A percentile compares a stretch with the other conserved stretches of the same genome.
Conservation (phyloP, 352 stramenopile species). For the Phytophthora parvispora region DNA sequence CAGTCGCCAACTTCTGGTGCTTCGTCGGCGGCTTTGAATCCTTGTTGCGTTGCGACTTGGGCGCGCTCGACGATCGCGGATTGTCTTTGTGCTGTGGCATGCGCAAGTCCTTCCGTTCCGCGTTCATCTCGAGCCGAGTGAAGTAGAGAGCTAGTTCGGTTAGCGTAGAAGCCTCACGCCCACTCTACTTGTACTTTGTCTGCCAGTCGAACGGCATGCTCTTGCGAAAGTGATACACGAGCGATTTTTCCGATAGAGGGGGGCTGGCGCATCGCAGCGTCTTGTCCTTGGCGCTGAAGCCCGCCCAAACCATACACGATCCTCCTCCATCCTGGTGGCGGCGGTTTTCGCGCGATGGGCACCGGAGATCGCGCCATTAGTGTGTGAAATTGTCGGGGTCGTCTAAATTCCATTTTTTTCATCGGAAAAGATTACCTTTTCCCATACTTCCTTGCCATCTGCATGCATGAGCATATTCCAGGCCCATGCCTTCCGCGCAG, state of each 20-base stretch:
- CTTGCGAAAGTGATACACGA: slow-evolving; percentile 6
- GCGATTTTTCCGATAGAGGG: slow-evolving; percentile 2
- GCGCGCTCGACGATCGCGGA: background rate
- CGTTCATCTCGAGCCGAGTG: slow-evolving; percentile 2
- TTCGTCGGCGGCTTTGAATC: background rate
- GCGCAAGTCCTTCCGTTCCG: background rate
- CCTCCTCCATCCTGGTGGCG: too few species aligned
- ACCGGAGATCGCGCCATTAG: background rate
- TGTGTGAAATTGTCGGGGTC: background rate
- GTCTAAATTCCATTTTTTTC: background rate
- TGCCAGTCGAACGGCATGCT: slow-evolving; percentile 2
- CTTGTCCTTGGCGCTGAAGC: too few species aligned
- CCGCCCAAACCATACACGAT: too few species aligned
- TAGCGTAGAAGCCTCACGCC: background rate
- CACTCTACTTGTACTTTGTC: slow-evolving; percentile 4
- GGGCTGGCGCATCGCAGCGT: too few species aligned
- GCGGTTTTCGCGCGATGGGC: background rate
- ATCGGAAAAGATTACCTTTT: background rate
- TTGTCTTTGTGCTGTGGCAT: background rate
- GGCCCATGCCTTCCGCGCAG: background rate
- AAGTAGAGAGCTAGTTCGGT: slow-evolving; percentile 8
- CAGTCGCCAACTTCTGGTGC: background rate
- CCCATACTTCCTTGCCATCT: background rate
- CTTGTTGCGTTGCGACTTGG: background rate
- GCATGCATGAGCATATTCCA: background rate